Percentiles rank a stretch among this genome's conserved stretches.
These are phyloP conservation scores for Ulmus americana DNA, from an alignment of 331 rosid genomes.

Conservation along the genomic window DNA sequence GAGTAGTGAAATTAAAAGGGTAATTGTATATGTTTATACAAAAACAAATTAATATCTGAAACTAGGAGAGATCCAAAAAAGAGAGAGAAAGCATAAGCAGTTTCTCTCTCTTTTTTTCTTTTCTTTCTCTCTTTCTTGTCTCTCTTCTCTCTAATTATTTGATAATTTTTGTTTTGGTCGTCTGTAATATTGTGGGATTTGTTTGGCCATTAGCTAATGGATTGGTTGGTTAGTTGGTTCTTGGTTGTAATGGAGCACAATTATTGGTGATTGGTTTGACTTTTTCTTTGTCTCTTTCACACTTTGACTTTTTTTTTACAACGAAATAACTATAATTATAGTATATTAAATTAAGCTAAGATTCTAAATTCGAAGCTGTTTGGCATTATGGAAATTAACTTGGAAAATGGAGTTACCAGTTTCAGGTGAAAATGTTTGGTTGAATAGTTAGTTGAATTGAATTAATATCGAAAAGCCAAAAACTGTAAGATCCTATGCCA, in stretches of 20 bases:
- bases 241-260: constrained; percentile 45
- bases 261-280: constrained; percentile 55
- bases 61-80: constrained; percentile 37
- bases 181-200: constrained; percentile 30
- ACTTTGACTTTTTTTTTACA: constrained; percentile 8
- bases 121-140: constrained; percentile 11
- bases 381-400: too few species aligned
- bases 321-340: neutral
- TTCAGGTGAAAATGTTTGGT: too few species aligned
- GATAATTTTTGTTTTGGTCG: constrained; percentile 2
- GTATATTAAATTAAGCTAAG: too few species aligned
- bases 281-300: constrained; percentile 31
- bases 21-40: neutral
- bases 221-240: constrained; percentile 28
- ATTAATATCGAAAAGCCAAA: too few species aligned
- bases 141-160: constrained; percentile 13
- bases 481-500: too few species aligned
- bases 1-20: neutral
- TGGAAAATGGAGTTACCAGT: too few species aligned
- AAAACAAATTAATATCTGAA: constrained; percentile 7
- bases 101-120: constrained; percentile 22
- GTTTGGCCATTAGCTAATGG: constrained; percentile 29
- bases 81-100: constrained; percentile 40
- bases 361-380: too few species aligned
- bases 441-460: too few species aligned